Base-by-base conservation (phyloP, 306 rosid species). In the Nissolia schottii region DNA sequence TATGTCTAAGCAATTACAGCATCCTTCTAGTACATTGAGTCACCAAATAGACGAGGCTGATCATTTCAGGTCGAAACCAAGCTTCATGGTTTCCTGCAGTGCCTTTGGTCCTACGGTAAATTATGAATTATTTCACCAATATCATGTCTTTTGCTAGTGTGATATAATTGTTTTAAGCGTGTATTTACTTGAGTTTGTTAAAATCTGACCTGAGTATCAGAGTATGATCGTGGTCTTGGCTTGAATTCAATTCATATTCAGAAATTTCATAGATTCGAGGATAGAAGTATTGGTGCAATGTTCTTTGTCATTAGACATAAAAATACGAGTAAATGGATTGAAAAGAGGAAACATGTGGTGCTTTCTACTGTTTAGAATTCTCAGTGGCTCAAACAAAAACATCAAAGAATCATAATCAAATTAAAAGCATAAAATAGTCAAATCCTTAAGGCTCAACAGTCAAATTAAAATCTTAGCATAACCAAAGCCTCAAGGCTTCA, bases 21-120 rank as follows among this genome's bases (percentile, higher is more conserved):
- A 73, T 70, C 86, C 84, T 77, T 83, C 91, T 40, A 38, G 84
- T 37, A 59, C 83, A 59, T 79, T 69, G 46, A 75, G 82, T 65
- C 79, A 50, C 74, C 85, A 73, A 82, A 67, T 46, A 37, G 74
- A 40, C 56, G 66, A 84, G 59, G 75, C 89, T 20, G 81, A 77
- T 53, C 32, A 49, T 77, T 40, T 54, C 75, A 62, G 16, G 35
- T 72, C 78, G 74, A 91, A 82, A 65, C 97, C 96, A 58, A 72
- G 85, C 79, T 86, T 93, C 64, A 55, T 93, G 76, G 96, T 84
- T 79, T 91, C 97, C 68, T 82, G 97, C 65, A 91, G 98, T 71
- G 79, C 67, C 50, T 94, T 93, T 80, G 98, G 97, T 77, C 83
- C 92, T 12, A 71, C 87, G 98, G 97, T 93, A 86, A 50, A 32